These are phyloP conservation scores for Colletotrichum siamense DNA, from an alignment of 2,329 filamentous ascomycete species.

Conservation along the genomic window DNA sequence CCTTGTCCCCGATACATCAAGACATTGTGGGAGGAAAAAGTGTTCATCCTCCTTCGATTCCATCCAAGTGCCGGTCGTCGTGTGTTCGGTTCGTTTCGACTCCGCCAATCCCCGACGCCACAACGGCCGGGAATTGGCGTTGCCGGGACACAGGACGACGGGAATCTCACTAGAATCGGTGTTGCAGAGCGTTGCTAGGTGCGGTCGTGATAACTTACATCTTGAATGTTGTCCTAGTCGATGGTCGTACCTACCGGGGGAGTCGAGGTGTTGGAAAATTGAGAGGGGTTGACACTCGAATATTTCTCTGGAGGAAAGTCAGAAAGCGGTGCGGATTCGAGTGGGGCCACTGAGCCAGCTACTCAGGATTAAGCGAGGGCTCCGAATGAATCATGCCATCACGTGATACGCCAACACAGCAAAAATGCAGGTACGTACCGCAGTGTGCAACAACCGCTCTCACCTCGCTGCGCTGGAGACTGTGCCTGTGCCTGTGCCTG, in stretches of 20 bases:
- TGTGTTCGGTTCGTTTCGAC: neutral
- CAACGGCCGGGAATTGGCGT: neutral
- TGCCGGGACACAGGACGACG: constrained; percentile 2
- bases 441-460: neutral
- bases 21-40: neutral
- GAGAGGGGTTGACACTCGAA: constrained; percentile 42
- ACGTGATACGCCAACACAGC: constrained; percentile 26
- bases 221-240: constrained; percentile 41
- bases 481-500: neutral
- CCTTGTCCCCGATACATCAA: neutral
- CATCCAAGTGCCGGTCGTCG: neutral
- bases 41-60: neutral
- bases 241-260: constrained; percentile 38
- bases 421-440: neutral
- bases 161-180: constrained; percentile 11
- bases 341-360: constrained; percentile 37
- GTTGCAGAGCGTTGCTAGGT: neutral
- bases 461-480: neutral
- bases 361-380: constrained; percentile 45
- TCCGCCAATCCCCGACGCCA: neutral
- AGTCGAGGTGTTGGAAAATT: constrained; percentile 36
- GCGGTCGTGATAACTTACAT: constrained; percentile 37
- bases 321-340: constrained; percentile 25
- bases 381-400: constrained; percentile 28
- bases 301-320: constrained; percentile 32